Conservation (phyloP, 2,329 filamentous ascomycete species). For the Emmonsia crescens region DNA sequence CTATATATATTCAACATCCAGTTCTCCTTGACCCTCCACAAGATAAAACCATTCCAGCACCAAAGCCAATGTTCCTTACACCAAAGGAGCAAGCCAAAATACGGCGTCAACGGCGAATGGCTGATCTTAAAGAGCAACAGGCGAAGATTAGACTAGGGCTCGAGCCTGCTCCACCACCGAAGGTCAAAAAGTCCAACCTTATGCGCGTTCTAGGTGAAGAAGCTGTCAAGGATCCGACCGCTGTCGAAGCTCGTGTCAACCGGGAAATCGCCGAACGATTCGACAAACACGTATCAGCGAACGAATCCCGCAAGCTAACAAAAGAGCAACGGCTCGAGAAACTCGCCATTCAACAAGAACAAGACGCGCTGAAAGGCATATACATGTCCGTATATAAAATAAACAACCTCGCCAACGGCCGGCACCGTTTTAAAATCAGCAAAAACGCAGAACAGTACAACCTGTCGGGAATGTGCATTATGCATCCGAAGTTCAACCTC, state of each 20-base stretch:
- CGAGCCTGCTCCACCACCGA: slow-evolving; percentile 80
- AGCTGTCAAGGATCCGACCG: slow-evolving; percentile 90
- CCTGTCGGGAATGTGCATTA: slow-evolving; percentile 80
- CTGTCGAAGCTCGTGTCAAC: slow-evolving; percentile 89
- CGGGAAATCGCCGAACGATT: slow-evolving; percentile 81
- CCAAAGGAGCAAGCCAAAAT: slow-evolving; percentile 84
- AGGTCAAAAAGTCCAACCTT: slow-evolving; percentile 93
- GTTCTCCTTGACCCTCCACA: slow-evolving; percentile 84
- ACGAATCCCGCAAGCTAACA: slow-evolving; percentile 76
- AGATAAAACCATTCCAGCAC: slow-evolving; percentile 64
- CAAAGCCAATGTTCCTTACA: slow-evolving; percentile 89
- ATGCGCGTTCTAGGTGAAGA: slow-evolving; percentile 94
- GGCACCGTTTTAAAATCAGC: slow-evolving; percentile 86
- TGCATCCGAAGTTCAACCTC: slow-evolving; percentile 80
- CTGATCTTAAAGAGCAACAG: slow-evolving; percentile 88
- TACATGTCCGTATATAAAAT: slow-evolving; percentile 83
- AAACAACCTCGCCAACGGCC: slow-evolving; percentile 76
- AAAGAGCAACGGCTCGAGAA: slow-evolving; percentile 84
- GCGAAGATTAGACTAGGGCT: slow-evolving; percentile 89
- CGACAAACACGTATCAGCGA: slow-evolving; percentile 63
- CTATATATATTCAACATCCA: slow-evolving; percentile 84
- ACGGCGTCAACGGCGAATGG: slow-evolving; percentile 79
- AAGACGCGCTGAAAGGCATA: slow-evolving; percentile 78
- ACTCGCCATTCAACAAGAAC: slow-evolving; percentile 67
- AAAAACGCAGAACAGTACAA: slow-evolving; percentile 84